Percentiles rank a stretch among this genome's conserved stretches.
These are phyloP conservation scores for Meira nashicola DNA, from an alignment of 1,284 basidiomycete genomes.

Conservation along the genomic window DNA sequence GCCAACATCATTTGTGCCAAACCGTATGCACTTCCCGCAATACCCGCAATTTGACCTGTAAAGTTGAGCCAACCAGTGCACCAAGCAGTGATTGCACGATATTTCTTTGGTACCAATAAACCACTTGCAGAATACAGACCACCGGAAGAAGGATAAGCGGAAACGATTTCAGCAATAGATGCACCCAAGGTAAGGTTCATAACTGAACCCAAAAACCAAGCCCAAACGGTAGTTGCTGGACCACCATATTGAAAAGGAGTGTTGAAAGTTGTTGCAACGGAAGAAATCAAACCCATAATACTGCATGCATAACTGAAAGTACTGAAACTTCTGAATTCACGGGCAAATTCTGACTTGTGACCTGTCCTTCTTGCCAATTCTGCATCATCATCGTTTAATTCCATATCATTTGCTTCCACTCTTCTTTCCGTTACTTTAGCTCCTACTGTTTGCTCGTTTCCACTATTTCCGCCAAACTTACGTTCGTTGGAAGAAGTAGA, in stretches of 20 bases:
- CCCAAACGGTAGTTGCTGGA: slow-evolving; percentile 46
- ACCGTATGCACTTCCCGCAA: slow-evolving; percentile 83
- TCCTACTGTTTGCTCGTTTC: slow-evolving; percentile 1
- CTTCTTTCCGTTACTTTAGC: slow-evolving; percentile 4
- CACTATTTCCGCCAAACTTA: background rate
- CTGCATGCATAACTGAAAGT: slow-evolving; percentile 51
- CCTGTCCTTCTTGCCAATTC: slow-evolving; percentile 43
- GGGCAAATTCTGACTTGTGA: slow-evolving; percentile 48
- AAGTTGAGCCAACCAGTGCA: slow-evolving; percentile 66
- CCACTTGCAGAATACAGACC: slow-evolving; percentile 63
- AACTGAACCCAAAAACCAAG: slow-evolving; percentile 48
- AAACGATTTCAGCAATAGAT: slow-evolving; percentile 50
- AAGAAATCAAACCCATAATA: slow-evolving; percentile 52
- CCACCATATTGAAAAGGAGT: slow-evolving; percentile 43
- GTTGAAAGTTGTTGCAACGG: slow-evolving; percentile 51
- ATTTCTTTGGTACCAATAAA: slow-evolving; percentile 41
- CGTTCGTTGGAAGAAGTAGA: background rate
- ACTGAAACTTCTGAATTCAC: slow-evolving; percentile 50
- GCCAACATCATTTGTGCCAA: slow-evolving; percentile 83
- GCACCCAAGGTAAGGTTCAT: slow-evolving; percentile 50
- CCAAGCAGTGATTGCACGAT: slow-evolving; percentile 63
- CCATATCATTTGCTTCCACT: background rate
- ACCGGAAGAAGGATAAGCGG: slow-evolving; percentile 76
- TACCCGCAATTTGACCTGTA: slow-evolving; percentile 76
- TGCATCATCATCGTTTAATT: slow-evolving; percentile 34